Base-by-base conservation (phyloP, 192 early-diverging fungal genomes). In the Polychytrium aggregatum region DNA sequence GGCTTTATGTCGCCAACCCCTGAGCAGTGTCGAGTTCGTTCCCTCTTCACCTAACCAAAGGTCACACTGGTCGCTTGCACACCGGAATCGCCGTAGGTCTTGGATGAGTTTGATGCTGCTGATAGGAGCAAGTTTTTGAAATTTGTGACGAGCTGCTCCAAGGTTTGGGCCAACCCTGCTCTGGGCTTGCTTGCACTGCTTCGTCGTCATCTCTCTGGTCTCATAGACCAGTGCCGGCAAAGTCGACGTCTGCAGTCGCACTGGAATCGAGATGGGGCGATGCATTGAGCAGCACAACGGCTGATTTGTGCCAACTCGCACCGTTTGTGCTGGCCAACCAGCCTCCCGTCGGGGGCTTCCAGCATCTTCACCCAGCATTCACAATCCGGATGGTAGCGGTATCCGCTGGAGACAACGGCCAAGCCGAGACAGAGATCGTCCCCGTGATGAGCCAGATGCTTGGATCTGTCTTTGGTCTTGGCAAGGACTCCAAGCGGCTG, bases 321-420 rank as follows among this genome's bases (percentile, higher is more conserved):
- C 4, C 6, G 18, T 9, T 33, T 4, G 31, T 33, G 31, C 11
- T 4, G 6, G 11, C 3, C 18, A 13, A 30, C 24, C 29, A 52
- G 34, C 57, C 63, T 2, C 63, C 63, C 11, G 63, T 65, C 3
- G 64, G 64, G 1, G 64, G 64, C 25, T 67, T 67, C 44, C 48
- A 46, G 22, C 53, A 64, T 38, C 48, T 67, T 0, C 43, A 56
- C 6, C 64, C 64, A 11, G 61, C 54, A 0, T 60, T 67, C 37
- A 63, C 59, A 18, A 64, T 67, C 45, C 53, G 64, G 20, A 65
- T 35, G 42, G 60, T 67, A 4, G 51, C 55, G 13, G 60, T n/a
- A n/a, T n/a, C n/a, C n/a, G n/a, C n/a, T n/a, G n/a, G n/a, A n/a
- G n/a, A n/a, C n/a, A n/a, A n/a, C n/a, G n/a, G n/a, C n/a, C n/a